These are phyloP conservation scores for Ogataea chonburiensis DNA, from an alignment of 805 yeast species.

Conservation along the genomic window DNA sequence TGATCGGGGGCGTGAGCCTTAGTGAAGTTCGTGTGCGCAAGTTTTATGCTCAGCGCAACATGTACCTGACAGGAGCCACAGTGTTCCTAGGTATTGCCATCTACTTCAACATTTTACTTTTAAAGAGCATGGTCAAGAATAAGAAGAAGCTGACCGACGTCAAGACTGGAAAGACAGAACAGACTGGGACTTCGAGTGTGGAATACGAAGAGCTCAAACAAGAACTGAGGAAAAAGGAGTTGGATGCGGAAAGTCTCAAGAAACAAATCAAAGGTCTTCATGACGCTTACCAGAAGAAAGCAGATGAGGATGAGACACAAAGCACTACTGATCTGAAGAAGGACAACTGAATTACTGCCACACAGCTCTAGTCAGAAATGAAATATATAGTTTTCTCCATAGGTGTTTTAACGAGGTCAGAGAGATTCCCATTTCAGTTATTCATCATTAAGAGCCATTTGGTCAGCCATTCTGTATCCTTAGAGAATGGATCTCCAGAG, in stretches of 20 bases:
- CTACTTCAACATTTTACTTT: slow-evolving; percentile 41
- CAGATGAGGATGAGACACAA: slow-evolving; percentile 14
- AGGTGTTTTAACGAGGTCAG: slow-evolving; percentile 30
- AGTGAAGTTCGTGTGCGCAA: slow-evolving; percentile 43
- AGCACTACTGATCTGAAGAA: slow-evolving; percentile 3
- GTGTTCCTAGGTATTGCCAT: slow-evolving; percentile 47
- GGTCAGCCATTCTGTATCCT: slow-evolving; percentile 7
- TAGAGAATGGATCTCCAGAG: slow-evolving; percentile 4
- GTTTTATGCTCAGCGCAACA: slow-evolving; percentile 56
- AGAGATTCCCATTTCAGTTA: slow-evolving; percentile 35
- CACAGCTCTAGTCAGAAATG: slow-evolving; percentile 13
- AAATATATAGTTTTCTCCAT: slow-evolving; percentile 31
- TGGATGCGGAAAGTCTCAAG: slow-evolving; percentile 35
- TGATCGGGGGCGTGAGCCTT: slow-evolving; percentile 11
- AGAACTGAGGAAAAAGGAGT: slow-evolving; percentile 18
- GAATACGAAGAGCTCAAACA: slow-evolving; percentile 23
- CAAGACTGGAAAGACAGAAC: slow-evolving; percentile 31
- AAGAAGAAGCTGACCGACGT: slow-evolving; percentile 26
- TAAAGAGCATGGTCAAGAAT: slow-evolving; percentile 44
- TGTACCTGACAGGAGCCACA: slow-evolving; percentile 56
- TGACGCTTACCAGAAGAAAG: slow-evolving; percentile 41
- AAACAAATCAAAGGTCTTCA: slow-evolving; percentile 45
- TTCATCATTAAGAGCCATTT: slow-evolving; percentile 26
- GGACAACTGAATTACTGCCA: slow-evolving; percentile 5
- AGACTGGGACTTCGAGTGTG: slow-evolving; percentile 37